A percentile compares a stretch with the other conserved stretches of the same genome.
These are phyloP conservation scores for Mycena rebaudengoi DNA, from an alignment of 768 basidiomycete genomes.

Conservation along the genomic window DNA sequence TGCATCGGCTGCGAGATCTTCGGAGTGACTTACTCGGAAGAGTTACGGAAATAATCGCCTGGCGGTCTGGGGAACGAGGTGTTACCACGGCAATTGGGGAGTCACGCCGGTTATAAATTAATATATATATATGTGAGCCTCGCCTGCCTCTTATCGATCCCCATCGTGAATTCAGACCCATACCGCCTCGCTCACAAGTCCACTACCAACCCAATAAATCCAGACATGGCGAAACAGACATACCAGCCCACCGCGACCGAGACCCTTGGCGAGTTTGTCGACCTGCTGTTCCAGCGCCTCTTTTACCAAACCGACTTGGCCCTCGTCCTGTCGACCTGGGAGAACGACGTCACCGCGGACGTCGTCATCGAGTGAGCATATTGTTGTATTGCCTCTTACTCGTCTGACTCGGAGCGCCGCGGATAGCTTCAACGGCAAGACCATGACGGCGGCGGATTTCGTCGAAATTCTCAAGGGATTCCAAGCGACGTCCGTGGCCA, in stretches of 20 bases:
- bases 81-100: too few relatives aligned
- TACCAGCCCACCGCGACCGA: slow-evolving; percentile 11
- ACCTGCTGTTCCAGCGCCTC: slow-evolving; percentile 18
- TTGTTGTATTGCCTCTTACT: neutral
- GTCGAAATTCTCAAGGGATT: slow-evolving; percentile 10
- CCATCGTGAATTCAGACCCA: neutral
- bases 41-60: too few relatives aligned
- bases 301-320: slow-evolving; percentile 7
- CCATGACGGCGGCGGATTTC: neutral
- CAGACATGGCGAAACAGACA: slow-evolving; percentile 5
- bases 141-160: too few relatives aligned
- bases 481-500: neutral
- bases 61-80: too few relatives aligned
- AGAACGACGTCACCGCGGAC: slow-evolving; percentile 13
- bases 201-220: neutral
- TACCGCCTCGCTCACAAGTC: neutral
- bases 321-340: slow-evolving; percentile 5
- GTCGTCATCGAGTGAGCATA: slow-evolving; percentile 2
- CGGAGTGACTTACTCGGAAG: too few relatives aligned
- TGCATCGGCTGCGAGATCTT: too few relatives aligned
- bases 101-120: too few relatives aligned
- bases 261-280: slow-evolving; percentile 16
- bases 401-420: neutral
- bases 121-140: too few relatives aligned
- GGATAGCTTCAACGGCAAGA: slow-evolving; percentile 8